Evolutionary conservation across 352 stramenopile genomes (phyloP), one percentile per base, ranked within the genome.

Genomic region (Globisporangium nagaii): DNA sequence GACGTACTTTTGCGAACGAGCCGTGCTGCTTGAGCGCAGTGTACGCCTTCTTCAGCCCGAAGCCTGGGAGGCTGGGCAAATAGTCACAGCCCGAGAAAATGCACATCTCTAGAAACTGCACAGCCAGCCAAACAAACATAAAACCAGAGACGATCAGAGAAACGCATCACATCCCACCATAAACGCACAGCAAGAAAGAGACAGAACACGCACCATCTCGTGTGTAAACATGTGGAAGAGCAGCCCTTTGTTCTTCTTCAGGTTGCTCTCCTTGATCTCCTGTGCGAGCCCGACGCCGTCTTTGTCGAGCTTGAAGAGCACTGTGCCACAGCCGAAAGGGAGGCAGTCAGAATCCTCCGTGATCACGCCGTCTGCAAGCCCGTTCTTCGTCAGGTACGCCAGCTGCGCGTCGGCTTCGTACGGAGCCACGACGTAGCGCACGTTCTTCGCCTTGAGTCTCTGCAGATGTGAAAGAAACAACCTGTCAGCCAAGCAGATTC

Each of bases 321-420:
- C 81, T 19, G 68, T 86, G 53, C 70, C 40, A 55, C 91, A 98
- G 17, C 94, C 88, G 60, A 97, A 99, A 7, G 88, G 78, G 31
- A 99, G 73, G 43, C 78, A 95, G 63, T 99, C 96, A 30, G 88
- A 97, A 60, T 99, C 96, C 67, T 99, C 96, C 8, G 92, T 95
- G 44, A 99, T 95, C 35, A 98, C 93, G 34, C 84, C 83, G 54
- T 99, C 90, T 13, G 94, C 86, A n/a, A 96, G 56, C 8, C 73
- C 70, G 22, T 71, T 64, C 51, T 80, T 79, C 32, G 78, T 73
- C 25, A 99, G 66, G 61, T 86, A 98, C 3, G 95, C 93, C 51
- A 99, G 79, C 71, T 99, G 96, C 3, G 96, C 95, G 58, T 99
- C 97, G 12, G 96, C 96, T 75, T 99, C 97, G 62, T 99, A 99